Evolutionary conservation across 1,284 basidiomycete genomes (phyloP).

Genomic region (Heliocybe sulcata): DNA sequence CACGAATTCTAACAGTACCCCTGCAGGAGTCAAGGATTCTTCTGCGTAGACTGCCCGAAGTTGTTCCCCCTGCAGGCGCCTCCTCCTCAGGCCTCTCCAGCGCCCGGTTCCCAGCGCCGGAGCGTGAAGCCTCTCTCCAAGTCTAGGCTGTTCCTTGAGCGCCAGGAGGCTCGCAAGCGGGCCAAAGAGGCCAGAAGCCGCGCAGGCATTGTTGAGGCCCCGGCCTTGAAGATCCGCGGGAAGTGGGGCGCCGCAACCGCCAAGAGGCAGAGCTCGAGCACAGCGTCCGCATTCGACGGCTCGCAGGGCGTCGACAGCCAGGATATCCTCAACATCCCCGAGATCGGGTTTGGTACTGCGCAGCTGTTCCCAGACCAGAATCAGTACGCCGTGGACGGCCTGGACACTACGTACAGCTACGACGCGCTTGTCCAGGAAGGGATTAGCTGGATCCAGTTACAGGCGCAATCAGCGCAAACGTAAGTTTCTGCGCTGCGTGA

Average conservation of each 20-base stretch:
- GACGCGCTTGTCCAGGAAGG: slow-evolving; percentile 44
- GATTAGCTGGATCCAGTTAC: slow-evolving; percentile 44
- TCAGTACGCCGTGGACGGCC: slow-evolving; percentile 23
- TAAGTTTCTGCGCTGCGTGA: slow-evolving; percentile 17
- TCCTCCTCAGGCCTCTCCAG: slow-evolving; percentile 29
- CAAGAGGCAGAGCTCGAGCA: slow-evolving; percentile 31
- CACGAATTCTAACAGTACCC: background rate
- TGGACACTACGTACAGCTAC: slow-evolving; percentile 43
- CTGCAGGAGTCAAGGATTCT: slow-evolving; percentile 48
- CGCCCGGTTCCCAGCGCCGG: slow-evolving; percentile 31
- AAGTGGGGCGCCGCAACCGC: slow-evolving; percentile 49
- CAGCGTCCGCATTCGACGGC: slow-evolving; percentile 45
- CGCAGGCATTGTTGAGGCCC: slow-evolving; percentile 24
- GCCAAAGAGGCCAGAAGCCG: slow-evolving; percentile 20
- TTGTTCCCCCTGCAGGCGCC: slow-evolving; percentile 32
- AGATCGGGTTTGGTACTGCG: slow-evolving; percentile 51
- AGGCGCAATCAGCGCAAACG: slow-evolving; percentile 35
- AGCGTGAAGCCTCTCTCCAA: slow-evolving; percentile 32
- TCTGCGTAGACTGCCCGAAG: slow-evolving; percentile 51
- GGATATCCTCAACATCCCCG: slow-evolving; percentile 51
- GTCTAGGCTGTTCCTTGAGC: slow-evolving; percentile 35
- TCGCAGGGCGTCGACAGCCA: slow-evolving; percentile 59
- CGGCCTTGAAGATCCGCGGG: slow-evolving; percentile 38
- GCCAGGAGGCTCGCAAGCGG: slow-evolving; percentile 35
- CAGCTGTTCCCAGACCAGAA: slow-evolving; percentile 65